Evolutionary conservation across 2,329 filamentous ascomycete species (phyloP).

Genomic region (Beauveria scarabaeidicola): DNA sequence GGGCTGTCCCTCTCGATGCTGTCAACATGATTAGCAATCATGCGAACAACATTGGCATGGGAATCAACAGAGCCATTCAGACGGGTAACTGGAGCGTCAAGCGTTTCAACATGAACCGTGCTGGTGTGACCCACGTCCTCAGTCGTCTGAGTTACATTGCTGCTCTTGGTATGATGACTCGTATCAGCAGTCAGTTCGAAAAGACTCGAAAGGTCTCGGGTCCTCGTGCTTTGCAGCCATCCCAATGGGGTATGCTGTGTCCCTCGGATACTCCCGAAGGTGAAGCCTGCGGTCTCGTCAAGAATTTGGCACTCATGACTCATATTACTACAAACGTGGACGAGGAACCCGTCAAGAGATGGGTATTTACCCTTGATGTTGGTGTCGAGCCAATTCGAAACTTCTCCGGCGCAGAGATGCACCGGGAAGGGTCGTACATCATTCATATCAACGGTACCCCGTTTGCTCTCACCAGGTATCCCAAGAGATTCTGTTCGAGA

Average conservation of each 20-base stretch:
- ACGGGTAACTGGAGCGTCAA: constrained; percentile 98
- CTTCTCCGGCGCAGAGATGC: constrained; percentile 73
- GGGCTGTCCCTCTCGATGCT: constrained; percentile 81
- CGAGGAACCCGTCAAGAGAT: constrained; percentile 77
- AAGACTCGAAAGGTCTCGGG: constrained; percentile 96
- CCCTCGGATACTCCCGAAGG: constrained; percentile 97
- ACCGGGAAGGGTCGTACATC: constrained; percentile 73
- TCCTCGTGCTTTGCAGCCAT: constrained; percentile 89
- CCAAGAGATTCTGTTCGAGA: constrained; percentile 74
- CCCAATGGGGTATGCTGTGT: constrained; percentile 97
- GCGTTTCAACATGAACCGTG: constrained; percentile 97
- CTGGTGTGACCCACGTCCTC: constrained; percentile 91
- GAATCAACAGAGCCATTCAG: constrained; percentile 92
- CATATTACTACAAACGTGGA: constrained; percentile 97
- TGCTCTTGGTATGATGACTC: constrained; percentile 98
- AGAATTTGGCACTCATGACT: constrained; percentile 97
- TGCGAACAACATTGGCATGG: constrained; percentile 78
- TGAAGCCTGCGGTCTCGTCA: constrained; percentile 94
- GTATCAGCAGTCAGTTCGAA: constrained; percentile 97
- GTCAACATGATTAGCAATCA: constrained; percentile 76
- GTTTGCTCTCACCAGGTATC: constrained; percentile 74
- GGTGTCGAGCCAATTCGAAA: constrained; percentile 69
- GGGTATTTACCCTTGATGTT: constrained; percentile 79
- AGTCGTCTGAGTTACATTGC: constrained; percentile 94
- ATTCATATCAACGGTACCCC: constrained; percentile 96